Conservation (phyloP, 768 basidiomycete genomes). For the Leccinum disarticulatum region DNA sequence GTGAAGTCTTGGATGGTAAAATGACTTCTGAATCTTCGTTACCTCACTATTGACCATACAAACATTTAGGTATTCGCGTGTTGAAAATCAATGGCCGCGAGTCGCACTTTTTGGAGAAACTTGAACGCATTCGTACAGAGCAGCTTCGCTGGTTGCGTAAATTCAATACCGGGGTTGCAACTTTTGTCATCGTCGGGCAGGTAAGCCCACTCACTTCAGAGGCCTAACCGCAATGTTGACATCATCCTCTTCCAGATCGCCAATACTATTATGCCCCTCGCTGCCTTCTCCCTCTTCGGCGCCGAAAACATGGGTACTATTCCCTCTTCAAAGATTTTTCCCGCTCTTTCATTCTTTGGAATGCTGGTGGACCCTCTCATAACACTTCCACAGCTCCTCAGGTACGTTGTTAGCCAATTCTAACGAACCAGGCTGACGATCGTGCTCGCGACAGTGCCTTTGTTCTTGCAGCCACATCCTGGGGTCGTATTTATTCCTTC, state of each 20-base stretch:
- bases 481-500: constrained; percentile 30
- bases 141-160: constrained; percentile 27
- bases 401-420: constrained; percentile 11
- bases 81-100: constrained; percentile 32
- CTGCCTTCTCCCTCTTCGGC: constrained; percentile 32
- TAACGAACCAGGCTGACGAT: not conserved
- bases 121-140: constrained; percentile 24
- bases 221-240: constrained; percentile 4
- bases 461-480: constrained; percentile 27
- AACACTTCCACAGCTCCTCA: constrained; percentile 30
- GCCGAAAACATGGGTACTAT: constrained; percentile 26
- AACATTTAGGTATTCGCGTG: constrained; percentile 23
- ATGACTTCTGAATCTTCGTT: not conserved
- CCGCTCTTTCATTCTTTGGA: constrained; percentile 32
- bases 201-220: not conserved
- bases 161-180: constrained; percentile 25
- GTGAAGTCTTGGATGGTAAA: constrained; percentile 30
- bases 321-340: constrained; percentile 24
- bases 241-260: constrained; percentile 13
- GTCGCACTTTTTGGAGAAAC: constrained; percentile 21
- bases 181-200: constrained; percentile 29
- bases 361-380: constrained; percentile 33
- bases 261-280: constrained; percentile 33
- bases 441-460: constrained; percentile 16
- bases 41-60: not conserved